A percentile compares a stretch with the other conserved stretches of the same genome.
Evolutionary conservation across 164 flowering plant genomes (phyloP).

Genomic region (Malania oleifera): DNA sequence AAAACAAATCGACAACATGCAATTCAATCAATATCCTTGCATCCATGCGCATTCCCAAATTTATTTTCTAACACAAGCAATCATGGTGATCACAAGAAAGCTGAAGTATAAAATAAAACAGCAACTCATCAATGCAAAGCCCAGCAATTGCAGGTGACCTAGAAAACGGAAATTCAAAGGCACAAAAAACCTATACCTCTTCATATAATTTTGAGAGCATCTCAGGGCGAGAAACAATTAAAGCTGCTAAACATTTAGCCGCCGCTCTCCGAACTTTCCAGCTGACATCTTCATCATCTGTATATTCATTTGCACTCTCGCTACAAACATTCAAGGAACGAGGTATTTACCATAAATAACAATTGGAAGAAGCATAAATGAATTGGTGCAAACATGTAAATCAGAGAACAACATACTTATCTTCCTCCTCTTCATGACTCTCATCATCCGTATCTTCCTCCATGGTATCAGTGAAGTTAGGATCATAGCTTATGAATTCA

Average conservation of each 20-base stretch:
- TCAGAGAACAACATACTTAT: conserved; percentile 61
- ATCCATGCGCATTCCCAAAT: too few species aligned
- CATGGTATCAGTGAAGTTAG: conserved; percentile 97
- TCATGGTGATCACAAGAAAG: too few species aligned
- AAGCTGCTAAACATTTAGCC: conserved; percentile 92
- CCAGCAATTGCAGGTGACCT: too few species aligned
- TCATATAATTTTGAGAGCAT: conserved; percentile 77
- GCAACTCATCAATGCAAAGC: background rate
- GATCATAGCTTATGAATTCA: conserved; percentile 91
- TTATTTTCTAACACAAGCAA: too few species aligned
- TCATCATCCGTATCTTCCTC: conserved; percentile 98
- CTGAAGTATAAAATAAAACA: too few species aligned
- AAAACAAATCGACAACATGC: too few species aligned
- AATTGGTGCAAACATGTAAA: background rate
- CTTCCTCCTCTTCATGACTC: conserved; percentile 80
- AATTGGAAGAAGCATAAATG: background rate
- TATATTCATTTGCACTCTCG: conserved; percentile 93
- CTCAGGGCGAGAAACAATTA: conserved; percentile 97
- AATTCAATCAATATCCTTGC: too few species aligned
- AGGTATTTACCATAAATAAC: background rate
- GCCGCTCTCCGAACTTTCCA: conserved; percentile 99
- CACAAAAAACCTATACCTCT: conserved; percentile 45
- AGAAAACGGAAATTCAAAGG: background rate
- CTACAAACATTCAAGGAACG: conserved; percentile 33
- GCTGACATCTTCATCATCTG: conserved; percentile 97